phyloP scores from a whole-genome alignment of 2,329 filamentous ascomycete species.

The Diaporthe sp. region DNA sequence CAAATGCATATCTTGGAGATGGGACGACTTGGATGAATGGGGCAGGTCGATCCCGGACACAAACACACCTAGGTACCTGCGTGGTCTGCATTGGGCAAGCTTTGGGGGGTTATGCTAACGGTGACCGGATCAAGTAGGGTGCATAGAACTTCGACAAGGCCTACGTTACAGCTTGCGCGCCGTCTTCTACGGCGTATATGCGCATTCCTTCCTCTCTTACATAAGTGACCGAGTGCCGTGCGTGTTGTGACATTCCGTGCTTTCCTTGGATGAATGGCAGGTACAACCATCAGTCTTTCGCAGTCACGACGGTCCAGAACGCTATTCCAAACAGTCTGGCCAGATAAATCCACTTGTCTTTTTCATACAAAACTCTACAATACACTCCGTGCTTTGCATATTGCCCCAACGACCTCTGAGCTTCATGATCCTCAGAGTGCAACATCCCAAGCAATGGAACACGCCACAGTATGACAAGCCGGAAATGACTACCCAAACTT shows the following conservation, averaged over 20 bases:
- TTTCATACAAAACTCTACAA: neutral
- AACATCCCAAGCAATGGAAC: neutral
- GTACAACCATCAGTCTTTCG: neutral
- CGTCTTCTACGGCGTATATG: neutral
- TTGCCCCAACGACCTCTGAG: neutral
- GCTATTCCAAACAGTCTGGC: neutral
- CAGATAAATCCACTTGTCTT: neutral
- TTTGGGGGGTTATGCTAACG: neutral
- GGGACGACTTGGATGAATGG: conserved; percentile 14
- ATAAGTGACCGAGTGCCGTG: neutral
- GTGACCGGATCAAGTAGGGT: neutral
- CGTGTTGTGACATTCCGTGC: neutral
- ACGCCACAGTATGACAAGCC: neutral
- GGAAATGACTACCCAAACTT: neutral
- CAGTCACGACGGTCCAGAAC: neutral
- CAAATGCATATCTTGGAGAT: conserved; percentile 19
- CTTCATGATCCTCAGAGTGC: neutral
- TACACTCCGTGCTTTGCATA: neutral
- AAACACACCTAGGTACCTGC: neutral
- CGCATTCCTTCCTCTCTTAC: neutral
- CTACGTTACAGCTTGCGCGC: neutral
- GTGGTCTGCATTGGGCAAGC: neutral
- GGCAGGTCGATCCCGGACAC: conserved; percentile 16
- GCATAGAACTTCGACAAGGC: neutral
- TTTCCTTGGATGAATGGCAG: neutral